A percentile compares a stretch with the other conserved stretches of the same genome.
phyloP scores from a whole-genome alignment of 2,329 filamentous ascomycete genomes.

The Aspergillus sp. region DNA sequence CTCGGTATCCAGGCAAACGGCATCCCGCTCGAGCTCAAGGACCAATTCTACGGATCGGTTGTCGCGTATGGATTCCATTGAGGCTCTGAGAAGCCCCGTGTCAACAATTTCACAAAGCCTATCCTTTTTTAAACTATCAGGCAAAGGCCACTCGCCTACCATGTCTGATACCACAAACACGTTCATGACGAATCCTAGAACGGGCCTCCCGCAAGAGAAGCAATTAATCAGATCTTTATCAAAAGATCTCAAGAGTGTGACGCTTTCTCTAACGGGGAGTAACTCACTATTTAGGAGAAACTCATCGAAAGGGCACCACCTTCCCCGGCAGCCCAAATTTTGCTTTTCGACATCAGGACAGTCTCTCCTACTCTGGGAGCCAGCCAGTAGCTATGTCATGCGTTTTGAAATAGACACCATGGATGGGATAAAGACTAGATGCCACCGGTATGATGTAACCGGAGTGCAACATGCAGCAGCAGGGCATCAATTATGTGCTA shows the following conservation, averaged over 20 bases:
- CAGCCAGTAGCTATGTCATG: constrained; percentile 22
- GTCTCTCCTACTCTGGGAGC: constrained; percentile 23
- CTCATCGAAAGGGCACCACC: constrained; percentile 19
- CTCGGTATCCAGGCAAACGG: constrained; percentile 19
- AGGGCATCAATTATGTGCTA: constrained; percentile 33
- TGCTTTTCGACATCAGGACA: constrained; percentile 30
- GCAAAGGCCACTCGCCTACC: constrained; percentile 14
- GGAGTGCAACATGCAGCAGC: constrained; percentile 33
- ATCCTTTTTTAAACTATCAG: constrained; percentile 15
- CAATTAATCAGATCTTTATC: constrained; percentile 18
- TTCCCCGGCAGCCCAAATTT: constrained; percentile 32
- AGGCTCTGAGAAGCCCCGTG: constrained; percentile 16
- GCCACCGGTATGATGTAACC: constrained; percentile 33
- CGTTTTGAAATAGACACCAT: constrained; percentile 31
- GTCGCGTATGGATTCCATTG: constrained; percentile 18
- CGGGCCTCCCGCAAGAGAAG: constrained; percentile 15
- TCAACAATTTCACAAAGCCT: constrained; percentile 14
- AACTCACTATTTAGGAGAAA: constrained; percentile 22
- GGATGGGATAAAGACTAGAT: constrained; percentile 26
- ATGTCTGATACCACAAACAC: constrained; percentile 12
- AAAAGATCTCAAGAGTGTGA: constrained; percentile 21
- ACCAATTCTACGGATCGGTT: constrained; percentile 25
- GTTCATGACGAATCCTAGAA: constrained; percentile 9
- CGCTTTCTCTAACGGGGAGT: constrained; percentile 17
- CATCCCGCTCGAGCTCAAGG: constrained; percentile 23